A percentile compares a stretch with the other conserved stretches of the same genome.
These are phyloP conservation scores for Penicillium thymicola DNA, from an alignment of 2,329 filamentous ascomycete genomes.

Conservation along the genomic window DNA sequence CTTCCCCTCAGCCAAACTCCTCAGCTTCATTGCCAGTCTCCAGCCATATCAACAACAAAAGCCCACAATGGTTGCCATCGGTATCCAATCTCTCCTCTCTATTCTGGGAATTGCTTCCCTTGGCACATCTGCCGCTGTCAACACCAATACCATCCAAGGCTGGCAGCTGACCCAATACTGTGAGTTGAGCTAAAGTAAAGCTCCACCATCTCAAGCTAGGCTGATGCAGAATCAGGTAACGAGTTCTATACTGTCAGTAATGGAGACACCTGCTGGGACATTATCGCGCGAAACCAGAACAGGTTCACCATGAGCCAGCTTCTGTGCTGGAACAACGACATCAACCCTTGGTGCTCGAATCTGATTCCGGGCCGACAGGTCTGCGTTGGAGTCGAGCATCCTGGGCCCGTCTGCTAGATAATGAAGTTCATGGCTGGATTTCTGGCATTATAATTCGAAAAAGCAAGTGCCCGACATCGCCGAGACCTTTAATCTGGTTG, in stretches of 20 bases:
- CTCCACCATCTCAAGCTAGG: background rate
- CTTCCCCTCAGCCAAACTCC: background rate
- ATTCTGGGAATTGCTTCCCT: slow-evolving; percentile 2
- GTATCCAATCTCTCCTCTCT: background rate
- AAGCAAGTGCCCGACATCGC: background rate
- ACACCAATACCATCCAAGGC: background rate
- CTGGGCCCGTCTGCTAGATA: slow-evolving; percentile 8
- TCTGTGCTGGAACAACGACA: slow-evolving; percentile 25
- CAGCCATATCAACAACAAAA: background rate
- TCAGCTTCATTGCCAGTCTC: background rate
- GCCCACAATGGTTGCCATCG: slow-evolving; percentile 3
- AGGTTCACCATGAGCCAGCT: slow-evolving; percentile 20
- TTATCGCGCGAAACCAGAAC: slow-evolving; percentile 15
- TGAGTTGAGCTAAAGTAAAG: background rate
- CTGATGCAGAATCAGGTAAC: slow-evolving; percentile 10
- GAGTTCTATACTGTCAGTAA: slow-evolving; percentile 13
- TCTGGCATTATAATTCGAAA: background rate
- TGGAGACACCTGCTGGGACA: slow-evolving; percentile 26
- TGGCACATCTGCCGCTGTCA: background rate
- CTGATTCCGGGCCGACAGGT: slow-evolving; percentile 21
- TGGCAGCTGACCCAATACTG: background rate
- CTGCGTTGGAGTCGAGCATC: slow-evolving; percentile 15
- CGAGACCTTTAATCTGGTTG: background rate
- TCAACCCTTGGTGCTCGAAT: slow-evolving; percentile 22
- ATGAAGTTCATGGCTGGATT: background rate